Conservation (phyloP, 257 asterid genomes). For the Capsicum baccatum region DNA sequence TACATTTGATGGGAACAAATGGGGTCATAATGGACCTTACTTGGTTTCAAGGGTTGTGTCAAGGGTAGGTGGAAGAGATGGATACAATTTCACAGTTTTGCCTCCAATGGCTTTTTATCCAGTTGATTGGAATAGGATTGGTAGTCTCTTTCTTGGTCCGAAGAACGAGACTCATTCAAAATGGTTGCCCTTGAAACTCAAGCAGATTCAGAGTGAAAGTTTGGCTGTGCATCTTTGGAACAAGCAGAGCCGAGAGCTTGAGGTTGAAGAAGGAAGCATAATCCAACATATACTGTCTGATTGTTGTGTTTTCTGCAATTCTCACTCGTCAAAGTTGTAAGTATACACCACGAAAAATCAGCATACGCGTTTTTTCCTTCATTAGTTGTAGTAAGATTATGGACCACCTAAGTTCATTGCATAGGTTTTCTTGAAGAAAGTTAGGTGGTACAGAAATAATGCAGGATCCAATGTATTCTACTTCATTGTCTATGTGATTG, state of each 20-base stretch:
- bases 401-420: slow-evolving; percentile 42
- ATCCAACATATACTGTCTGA: slow-evolving; percentile 55
- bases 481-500: slow-evolving; percentile 27
- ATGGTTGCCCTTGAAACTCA: slow-evolving; percentile 66
- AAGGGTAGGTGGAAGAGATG: slow-evolving; percentile 60
- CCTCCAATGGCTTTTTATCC: slow-evolving; percentile 91
- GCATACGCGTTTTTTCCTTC: not conserved
- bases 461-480: slow-evolving; percentile 11
- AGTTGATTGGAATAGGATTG: slow-evolving; percentile 80
- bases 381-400: slow-evolving; percentile 23
- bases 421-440: slow-evolving; percentile 30
- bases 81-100: slow-evolving; percentile 63
- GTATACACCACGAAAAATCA: slow-evolving; percentile 1
- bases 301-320: slow-evolving; percentile 53
- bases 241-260: slow-evolving; percentile 71
- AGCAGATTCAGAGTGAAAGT: slow-evolving; percentile 60
- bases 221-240: slow-evolving; percentile 87
- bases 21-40: slow-evolving; percentile 99
- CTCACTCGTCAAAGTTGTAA: slow-evolving; percentile 31
- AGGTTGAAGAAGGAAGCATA: slow-evolving; percentile 72
- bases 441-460: slow-evolving; percentile 20
- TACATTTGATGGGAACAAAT: slow-evolving; percentile 91
- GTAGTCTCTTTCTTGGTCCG: slow-evolving; percentile 68
- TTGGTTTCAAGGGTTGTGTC: slow-evolving; percentile 85
- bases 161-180: slow-evolving; percentile 51